phyloP scores from a whole-genome alignment of 164 flowering plant genomes.

The Berberis thunbergii region DNA sequence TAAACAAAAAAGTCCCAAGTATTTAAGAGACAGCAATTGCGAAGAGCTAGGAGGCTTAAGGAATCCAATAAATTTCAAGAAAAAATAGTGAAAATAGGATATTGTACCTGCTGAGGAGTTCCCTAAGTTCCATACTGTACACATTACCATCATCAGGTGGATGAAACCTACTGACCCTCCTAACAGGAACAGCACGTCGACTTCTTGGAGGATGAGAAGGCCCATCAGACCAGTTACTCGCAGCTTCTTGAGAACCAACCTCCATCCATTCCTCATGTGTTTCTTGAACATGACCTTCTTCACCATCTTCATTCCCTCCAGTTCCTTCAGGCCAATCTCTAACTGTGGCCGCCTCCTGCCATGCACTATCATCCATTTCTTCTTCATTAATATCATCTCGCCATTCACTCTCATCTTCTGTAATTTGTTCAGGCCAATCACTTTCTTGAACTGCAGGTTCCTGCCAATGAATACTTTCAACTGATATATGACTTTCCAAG shows the following conservation, averaged over 20 bases:
- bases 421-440: constrained; percentile 34
- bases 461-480: constrained; percentile 32
- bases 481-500: constrained; percentile 20
- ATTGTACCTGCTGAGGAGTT: constrained; percentile 84
- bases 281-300: constrained; percentile 26
- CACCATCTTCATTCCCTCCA: constrained; percentile 32
- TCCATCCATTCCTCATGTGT: constrained; percentile 46
- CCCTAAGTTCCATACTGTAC: constrained; percentile 98
- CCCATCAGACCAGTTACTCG: constrained; percentile 56
- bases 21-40: neutral
- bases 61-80: neutral
- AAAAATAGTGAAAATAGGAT: neutral
- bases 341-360: constrained; percentile 42
- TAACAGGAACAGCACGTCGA: constrained; percentile 43
- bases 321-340: constrained; percentile 43
- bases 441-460: constrained; percentile 34
- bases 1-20: neutral
- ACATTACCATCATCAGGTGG: constrained; percentile 97
- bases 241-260: constrained; percentile 39
- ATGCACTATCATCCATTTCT: constrained; percentile 28
- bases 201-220: constrained; percentile 57
- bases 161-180: constrained; percentile 69
- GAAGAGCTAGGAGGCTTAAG: neutral
- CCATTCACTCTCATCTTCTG: constrained; percentile 49
- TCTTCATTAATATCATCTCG: constrained; percentile 29